Conservation (phyloP, 1,284 basidiomycete species). For the Cutaneotrichosporon sp. region DNA sequence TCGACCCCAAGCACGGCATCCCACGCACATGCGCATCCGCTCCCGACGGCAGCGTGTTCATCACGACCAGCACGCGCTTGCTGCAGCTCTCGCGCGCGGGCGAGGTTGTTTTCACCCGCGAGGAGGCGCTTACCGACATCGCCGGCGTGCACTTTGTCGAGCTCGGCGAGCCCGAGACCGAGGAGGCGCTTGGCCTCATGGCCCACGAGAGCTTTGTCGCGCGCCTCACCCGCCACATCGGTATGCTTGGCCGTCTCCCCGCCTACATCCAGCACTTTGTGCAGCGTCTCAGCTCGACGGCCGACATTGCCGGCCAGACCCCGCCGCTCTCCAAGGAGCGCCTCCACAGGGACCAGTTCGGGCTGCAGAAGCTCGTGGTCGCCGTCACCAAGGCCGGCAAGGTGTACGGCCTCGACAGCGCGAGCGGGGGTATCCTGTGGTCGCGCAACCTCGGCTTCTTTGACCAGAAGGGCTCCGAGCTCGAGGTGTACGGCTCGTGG, state of each 20-base stretch:
- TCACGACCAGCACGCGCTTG: conserved; percentile 76
- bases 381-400: conserved; percentile 72
- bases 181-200: conserved; percentile 54
- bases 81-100: conserved; percentile 74
- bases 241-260: conserved; percentile 71
- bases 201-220: conserved; percentile 62
- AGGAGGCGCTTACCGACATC: conserved; percentile 75
- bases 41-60: conserved; percentile 43
- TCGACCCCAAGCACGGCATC: conserved; percentile 72
- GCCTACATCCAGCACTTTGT: conserved; percentile 67
- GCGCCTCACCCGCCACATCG: conserved; percentile 64
- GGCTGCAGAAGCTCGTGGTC: conserved; percentile 82
- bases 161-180: conserved; percentile 67
- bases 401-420: conserved; percentile 78
- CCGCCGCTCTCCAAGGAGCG: conserved; percentile 45
- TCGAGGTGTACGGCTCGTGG: conserved; percentile 41
- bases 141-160: conserved; percentile 71
- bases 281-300: conserved; percentile 71
- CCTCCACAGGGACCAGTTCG: conserved; percentile 74
- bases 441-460: conserved; percentile 59
- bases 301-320: conserved; percentile 58
- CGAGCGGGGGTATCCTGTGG: conserved; percentile 75
- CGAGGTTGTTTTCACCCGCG: conserved; percentile 71
- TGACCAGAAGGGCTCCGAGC: conserved; percentile 32
- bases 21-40: conserved; percentile 49